Percentiles rank a stretch among this genome's conserved stretches.
phyloP scores from a whole-genome alignment of 2,329 filamentous ascomycete species.

The Colletotrichum destructivum region DNA sequence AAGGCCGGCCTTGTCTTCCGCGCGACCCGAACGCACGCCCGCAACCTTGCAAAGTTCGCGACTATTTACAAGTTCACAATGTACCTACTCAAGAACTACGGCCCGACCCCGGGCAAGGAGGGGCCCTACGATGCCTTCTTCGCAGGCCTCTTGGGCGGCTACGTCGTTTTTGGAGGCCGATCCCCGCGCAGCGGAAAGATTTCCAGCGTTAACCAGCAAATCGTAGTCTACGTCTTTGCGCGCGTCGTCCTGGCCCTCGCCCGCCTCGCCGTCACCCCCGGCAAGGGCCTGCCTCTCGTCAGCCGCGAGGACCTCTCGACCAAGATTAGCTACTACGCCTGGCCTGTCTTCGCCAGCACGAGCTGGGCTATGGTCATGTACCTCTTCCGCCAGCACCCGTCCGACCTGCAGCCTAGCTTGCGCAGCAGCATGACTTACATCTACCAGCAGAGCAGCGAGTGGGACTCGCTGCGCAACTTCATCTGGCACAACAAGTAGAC shows the following conservation, averaged over 20 bases:
- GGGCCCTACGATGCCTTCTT: constrained; percentile 87
- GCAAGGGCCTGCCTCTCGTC: constrained; percentile 64
- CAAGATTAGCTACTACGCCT: constrained; percentile 79
- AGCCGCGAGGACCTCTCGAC: constrained; percentile 62
- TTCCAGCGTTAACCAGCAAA: constrained; percentile 92
- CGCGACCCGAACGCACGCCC: constrained; percentile 91
- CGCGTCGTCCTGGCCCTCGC: constrained; percentile 89
- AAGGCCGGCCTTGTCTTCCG: constrained; percentile 84
- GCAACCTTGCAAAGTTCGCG: constrained; percentile 92
- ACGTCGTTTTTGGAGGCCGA: constrained; percentile 86
- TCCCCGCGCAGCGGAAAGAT: constrained; percentile 76
- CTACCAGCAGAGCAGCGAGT: constrained; percentile 89
- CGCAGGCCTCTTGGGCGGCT: constrained; percentile 90
- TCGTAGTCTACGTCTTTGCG: constrained; percentile 98
- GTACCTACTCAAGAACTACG: constrained; percentile 78
- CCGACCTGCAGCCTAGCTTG: constrained; percentile 91
- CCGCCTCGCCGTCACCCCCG: constrained; percentile 82
- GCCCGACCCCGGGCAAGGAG: constrained; percentile 72
- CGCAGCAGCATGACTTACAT: constrained; percentile 98
- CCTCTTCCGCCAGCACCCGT: constrained; percentile 91
- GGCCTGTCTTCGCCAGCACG: constrained; percentile 91
- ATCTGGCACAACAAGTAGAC: constrained; percentile 83
- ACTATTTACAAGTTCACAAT: constrained; percentile 90
- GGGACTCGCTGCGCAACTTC: constrained; percentile 89
- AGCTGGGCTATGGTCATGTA: constrained; percentile 98